phyloP scores from a whole-genome alignment of 129 eudicot genomes.

The Smallanthus sonchifolius region DNA sequence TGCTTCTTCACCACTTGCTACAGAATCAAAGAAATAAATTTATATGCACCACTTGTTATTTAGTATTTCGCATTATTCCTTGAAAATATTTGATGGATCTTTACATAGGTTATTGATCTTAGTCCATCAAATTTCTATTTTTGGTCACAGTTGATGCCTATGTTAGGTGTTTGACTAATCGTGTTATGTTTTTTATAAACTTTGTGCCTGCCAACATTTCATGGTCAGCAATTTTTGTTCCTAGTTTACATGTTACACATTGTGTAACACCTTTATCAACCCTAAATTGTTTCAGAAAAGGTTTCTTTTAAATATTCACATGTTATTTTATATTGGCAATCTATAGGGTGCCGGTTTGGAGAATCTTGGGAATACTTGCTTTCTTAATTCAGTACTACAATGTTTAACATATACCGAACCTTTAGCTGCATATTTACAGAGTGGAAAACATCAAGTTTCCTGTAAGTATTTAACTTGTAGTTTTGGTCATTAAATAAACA shows the following conservation, averaged over 20 bases:
- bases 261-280: neutral
- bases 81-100: neutral
- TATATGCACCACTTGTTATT: neutral
- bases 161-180: no score
- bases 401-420: slow-evolving; percentile 96
- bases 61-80: neutral
- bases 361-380: slow-evolving; percentile 96
- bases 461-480: slow-evolving; percentile 47
- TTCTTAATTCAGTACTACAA: slow-evolving; percentile 85
- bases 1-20: neutral
- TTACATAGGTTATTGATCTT: neutral
- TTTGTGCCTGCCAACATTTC: neutral
- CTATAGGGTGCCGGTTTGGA: slow-evolving; percentile 86
- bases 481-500: neutral
- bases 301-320: neutral
- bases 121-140: neutral
- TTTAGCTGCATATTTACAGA: slow-evolving; percentile 82
- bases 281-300: neutral
- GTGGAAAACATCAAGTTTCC: slow-evolving; percentile 82
- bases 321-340: slow-evolving; percentile 1
- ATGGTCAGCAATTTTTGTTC: neutral
- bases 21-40: neutral
- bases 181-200: neutral
- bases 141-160: neutral
- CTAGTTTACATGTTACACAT: neutral